Conservation (phyloP, 1,284 basidiomycete species). For the Peniophora sp. region DNA sequence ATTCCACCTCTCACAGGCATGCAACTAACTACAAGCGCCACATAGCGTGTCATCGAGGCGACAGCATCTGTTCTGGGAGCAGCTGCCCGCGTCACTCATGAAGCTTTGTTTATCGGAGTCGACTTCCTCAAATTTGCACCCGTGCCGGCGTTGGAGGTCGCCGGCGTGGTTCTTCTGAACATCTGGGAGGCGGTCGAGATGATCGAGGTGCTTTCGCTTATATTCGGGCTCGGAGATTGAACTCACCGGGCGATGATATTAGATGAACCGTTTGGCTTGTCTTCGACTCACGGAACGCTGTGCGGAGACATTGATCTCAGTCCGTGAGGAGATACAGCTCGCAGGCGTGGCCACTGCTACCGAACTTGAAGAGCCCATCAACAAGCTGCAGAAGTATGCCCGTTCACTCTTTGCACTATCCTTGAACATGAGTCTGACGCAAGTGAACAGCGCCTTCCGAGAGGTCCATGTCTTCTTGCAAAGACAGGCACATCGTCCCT, state of each 20-base stretch:
- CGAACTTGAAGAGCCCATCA: conserved; percentile 30
- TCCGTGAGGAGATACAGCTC: conserved; percentile 35
- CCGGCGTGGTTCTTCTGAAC: conserved; percentile 41
- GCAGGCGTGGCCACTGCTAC: conserved; percentile 28
- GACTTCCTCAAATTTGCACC: conserved; percentile 50
- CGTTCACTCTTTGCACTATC: not conserved
- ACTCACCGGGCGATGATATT: not conserved
- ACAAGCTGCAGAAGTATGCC: conserved; percentile 42
- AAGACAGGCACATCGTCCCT: conserved; percentile 58
- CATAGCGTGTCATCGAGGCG: conserved; percentile 27
- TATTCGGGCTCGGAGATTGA: not conserved
- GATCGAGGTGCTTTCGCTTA: conserved; percentile 46
- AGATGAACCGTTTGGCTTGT: conserved; percentile 51
- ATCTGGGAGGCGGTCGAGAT: conserved; percentile 56
- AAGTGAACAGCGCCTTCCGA: conserved; percentile 21
- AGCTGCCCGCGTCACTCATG: conserved; percentile 34
- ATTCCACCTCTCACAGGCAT: too few species aligned
- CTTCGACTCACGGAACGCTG: conserved; percentile 44
- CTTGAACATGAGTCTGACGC: not conserved
- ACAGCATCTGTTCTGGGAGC: conserved; percentile 36
- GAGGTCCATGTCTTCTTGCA: conserved; percentile 44
- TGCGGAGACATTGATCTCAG: conserved; percentile 38
- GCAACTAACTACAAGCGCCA: not conserved
- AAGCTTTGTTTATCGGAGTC: conserved; percentile 34
- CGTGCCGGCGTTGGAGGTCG: conserved; percentile 44